These are phyloP conservation scores for Aspergillus olivimuriae DNA, from an alignment of 495 filamentous ascomycete species.

Conservation along the genomic window DNA sequence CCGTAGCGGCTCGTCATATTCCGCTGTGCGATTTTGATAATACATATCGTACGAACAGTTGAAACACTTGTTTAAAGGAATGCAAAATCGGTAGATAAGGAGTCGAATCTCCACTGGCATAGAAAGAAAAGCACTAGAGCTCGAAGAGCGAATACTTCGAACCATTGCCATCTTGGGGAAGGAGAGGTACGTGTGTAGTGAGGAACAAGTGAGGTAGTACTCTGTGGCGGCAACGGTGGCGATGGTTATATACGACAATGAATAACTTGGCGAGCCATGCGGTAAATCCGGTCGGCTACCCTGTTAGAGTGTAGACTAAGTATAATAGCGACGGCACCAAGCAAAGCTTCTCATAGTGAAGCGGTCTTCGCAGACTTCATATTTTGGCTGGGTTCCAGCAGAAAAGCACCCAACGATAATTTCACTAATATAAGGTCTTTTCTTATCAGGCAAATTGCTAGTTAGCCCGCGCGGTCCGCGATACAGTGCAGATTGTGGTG, in stretches of 20 bases:
- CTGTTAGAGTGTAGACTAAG: too few species aligned
- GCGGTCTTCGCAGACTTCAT: too few species aligned
- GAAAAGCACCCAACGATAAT: too few species aligned
- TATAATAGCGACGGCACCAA: too few species aligned
- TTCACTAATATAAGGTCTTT: too few species aligned
- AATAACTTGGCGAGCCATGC: background rate
- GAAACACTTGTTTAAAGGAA: slow-evolving; percentile 2
- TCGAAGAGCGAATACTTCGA: background rate
- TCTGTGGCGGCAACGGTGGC: background rate
- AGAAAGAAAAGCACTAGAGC: slow-evolving; percentile 5
- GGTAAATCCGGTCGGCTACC: background rate
- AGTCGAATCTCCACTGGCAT: slow-evolving; percentile 1
- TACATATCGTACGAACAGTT: slow-evolving; percentile 3
- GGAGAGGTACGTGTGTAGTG: slow-evolving; percentile 1
- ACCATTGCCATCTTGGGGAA: slow-evolving; percentile 4
- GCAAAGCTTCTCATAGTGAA: too few species aligned
- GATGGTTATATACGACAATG: slow-evolving; percentile 3
- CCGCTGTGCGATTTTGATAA: slow-evolving; percentile 2
- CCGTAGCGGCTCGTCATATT: slow-evolving; percentile 1
- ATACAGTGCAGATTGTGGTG: slow-evolving; percentile 1
- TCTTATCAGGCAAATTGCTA: too few species aligned
- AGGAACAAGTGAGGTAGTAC: background rate
- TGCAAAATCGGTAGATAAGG: slow-evolving; percentile 1
- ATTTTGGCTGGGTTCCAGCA: too few species aligned
- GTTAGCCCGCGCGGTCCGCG: background rate